phyloP scores from a whole-genome alignment of 331 rosid genomes.

The Telfairia occidentalis region DNA sequence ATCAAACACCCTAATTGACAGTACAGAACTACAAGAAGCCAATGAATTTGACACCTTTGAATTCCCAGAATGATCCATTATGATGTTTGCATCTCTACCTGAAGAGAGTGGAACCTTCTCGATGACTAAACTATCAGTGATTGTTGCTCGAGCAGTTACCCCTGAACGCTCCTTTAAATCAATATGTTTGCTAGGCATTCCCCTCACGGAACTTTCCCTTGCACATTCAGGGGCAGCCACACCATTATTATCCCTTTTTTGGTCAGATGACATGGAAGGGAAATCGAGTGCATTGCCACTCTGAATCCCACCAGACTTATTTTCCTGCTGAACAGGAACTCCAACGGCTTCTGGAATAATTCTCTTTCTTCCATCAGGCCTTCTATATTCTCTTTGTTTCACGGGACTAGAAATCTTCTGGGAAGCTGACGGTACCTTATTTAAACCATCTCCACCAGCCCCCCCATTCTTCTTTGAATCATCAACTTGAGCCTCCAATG shows the following conservation, averaged over 20 bases:
- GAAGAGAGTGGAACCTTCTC: slow-evolving; percentile 61
- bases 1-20: slow-evolving; percentile 73
- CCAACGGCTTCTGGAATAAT: slow-evolving; percentile 99
- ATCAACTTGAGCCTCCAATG: slow-evolving; percentile 46
- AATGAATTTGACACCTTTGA: slow-evolving; percentile 38
- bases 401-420: slow-evolving; percentile 68
- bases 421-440: slow-evolving; percentile 41
- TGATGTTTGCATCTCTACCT: slow-evolving; percentile 45
- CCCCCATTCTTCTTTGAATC: slow-evolving; percentile 46
- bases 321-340: slow-evolving; percentile 61
- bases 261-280: slow-evolving; percentile 42
- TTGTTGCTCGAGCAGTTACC: slow-evolving; percentile 69
- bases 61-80: slow-evolving; percentile 56
- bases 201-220: slow-evolving; percentile 45
- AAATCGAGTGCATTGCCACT: slow-evolving; percentile 52
- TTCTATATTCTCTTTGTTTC: slow-evolving; percentile 93
- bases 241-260: slow-evolving; percentile 38
- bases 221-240: slow-evolving; percentile 30
- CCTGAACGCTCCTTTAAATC: slow-evolving; percentile 69
- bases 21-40: slow-evolving; percentile 42
- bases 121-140: slow-evolving; percentile 73
- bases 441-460: slow-evolving; percentile 39
- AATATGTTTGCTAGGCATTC: slow-evolving; percentile 32
- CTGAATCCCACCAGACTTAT: slow-evolving; percentile 44
- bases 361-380: slow-evolving; percentile 95